Percentiles rank a stretch among this genome's conserved stretches.
Conservation (phyloP, 352 stramenopile species). For the Aphanomyces invadans region DNA sequence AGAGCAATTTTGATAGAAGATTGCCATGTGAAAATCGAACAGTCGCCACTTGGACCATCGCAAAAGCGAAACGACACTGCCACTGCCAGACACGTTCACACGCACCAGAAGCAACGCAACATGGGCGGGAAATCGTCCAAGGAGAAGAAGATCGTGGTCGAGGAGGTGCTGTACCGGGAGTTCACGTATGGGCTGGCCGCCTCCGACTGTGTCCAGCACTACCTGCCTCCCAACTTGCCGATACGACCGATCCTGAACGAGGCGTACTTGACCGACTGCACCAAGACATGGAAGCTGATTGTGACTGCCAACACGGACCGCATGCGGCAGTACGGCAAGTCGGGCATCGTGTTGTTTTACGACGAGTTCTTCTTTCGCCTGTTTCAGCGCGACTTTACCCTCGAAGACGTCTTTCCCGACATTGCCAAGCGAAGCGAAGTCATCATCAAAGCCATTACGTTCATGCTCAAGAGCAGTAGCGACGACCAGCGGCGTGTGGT, state of each 20-base stretch:
- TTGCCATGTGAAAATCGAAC: no score
- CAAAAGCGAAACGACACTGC: neutral
- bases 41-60: no score
- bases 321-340: conserved; percentile 24
- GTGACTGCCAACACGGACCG: conserved; percentile 24
- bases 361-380: conserved; percentile 25
- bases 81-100: neutral
- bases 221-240: conserved; percentile 22
- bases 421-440: conserved; percentile 23
- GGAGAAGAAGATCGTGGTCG: conserved; percentile 21
- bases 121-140: conserved; percentile 21
- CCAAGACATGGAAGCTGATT: conserved; percentile 22
- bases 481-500: conserved; percentile 7
- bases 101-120: neutral
- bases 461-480: conserved; percentile 20
- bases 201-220: conserved; percentile 25
- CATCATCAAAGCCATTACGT: conserved; percentile 21
- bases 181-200: conserved; percentile 21
- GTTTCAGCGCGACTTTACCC: conserved; percentile 23
- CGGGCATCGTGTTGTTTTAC: conserved; percentile 24
- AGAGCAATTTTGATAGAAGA: no score
- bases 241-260: conserved; percentile 21
- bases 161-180: conserved; percentile 19
- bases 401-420: conserved; percentile 24
- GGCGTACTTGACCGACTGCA: conserved; percentile 20